Percentiles rank a stretch among this genome's conserved stretches.
phyloP scores from a whole-genome alignment of 441 rosid genomes.

The Brassica balearica region DNA sequence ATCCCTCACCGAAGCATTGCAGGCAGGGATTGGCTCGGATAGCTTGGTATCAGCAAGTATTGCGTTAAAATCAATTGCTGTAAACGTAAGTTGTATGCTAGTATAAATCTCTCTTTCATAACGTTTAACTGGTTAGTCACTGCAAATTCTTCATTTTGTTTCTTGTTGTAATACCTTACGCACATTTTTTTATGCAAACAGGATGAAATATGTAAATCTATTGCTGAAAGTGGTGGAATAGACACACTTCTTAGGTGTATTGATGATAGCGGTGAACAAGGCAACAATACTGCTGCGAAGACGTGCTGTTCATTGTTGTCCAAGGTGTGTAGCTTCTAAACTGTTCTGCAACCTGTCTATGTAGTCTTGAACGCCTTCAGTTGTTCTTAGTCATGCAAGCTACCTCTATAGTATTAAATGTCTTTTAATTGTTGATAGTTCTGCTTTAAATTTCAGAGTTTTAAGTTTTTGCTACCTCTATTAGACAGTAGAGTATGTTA shows the following conservation, averaged over 20 bases:
- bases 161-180: neutral
- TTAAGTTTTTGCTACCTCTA: constrained; percentile 12
- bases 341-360: constrained; percentile 4
- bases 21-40: constrained; percentile 71
- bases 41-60: constrained; percentile 79
- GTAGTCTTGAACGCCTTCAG: neutral
- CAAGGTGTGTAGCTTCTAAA: constrained; percentile 58
- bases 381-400: constrained; percentile 9
- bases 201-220: constrained; percentile 94
- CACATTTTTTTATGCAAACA: constrained; percentile 39
- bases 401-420: neutral
- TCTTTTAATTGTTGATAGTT: neutral
- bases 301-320: constrained; percentile 81
- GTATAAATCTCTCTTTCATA: neutral
- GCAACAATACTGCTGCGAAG: constrained; percentile 74
- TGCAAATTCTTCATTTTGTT: neutral
- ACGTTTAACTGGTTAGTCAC: neutral
- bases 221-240: constrained; percentile 90
- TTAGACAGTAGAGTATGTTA: constrained; percentile 10
- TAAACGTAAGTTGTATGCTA: constrained; percentile 62
- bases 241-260: constrained; percentile 74
- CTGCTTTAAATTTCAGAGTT: neutral
- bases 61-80: constrained; percentile 87
- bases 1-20: constrained; percentile 74
- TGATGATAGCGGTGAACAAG: constrained; percentile 81